phyloP scores from a whole-genome alignment of 2,329 filamentous ascomycete species.

The Didymella sp. region DNA sequence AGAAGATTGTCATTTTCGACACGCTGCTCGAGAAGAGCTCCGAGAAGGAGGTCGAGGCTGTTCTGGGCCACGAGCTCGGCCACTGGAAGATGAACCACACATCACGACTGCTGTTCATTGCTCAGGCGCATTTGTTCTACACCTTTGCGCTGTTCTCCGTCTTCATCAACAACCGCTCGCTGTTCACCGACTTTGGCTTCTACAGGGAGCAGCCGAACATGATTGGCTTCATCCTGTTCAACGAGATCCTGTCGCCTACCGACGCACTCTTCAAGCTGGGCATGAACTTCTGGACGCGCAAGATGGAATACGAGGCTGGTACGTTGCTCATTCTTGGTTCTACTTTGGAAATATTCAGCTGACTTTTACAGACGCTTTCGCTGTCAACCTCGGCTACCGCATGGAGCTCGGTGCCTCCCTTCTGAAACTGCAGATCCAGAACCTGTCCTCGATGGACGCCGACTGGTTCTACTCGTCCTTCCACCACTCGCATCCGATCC shows the following conservation, averaged over 20 bases:
- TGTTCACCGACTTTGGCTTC: conserved; percentile 94
- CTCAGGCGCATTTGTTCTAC: conserved; percentile 89
- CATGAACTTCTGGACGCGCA: conserved; percentile 94
- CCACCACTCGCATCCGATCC: conserved; percentile 96
- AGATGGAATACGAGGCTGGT: conserved; percentile 95
- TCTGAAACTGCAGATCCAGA: conserved; percentile 98
- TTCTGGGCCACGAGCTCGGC: conserved; percentile 92
- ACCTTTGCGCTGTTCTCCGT: conserved; percentile 96
- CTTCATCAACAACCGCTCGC: conserved; percentile 92
- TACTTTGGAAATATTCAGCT: conserved; percentile 25
- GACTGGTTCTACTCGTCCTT: conserved; percentile 99
- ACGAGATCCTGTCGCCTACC: conserved; percentile 91
- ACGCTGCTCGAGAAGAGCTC: conserved; percentile 96
- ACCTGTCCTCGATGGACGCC: conserved; percentile 97
- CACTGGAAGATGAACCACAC: conserved; percentile 98
- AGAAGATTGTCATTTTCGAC: conserved; percentile 99
- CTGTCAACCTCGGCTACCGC: conserved; percentile 81
- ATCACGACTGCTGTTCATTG: conserved; percentile 83
- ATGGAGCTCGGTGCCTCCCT: conserved; percentile 83
- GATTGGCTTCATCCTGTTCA: conserved; percentile 97
- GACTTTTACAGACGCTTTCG: conserved; percentile 72
- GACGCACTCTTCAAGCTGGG: conserved; percentile 93
- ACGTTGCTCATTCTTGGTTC: conserved; percentile 23
- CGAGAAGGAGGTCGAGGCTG: conserved; percentile 89
- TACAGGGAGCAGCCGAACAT: conserved; percentile 83